Base-by-base conservation (phyloP, 2,329 filamentous ascomycete species). In the Colletotrichum australisinense region DNA sequence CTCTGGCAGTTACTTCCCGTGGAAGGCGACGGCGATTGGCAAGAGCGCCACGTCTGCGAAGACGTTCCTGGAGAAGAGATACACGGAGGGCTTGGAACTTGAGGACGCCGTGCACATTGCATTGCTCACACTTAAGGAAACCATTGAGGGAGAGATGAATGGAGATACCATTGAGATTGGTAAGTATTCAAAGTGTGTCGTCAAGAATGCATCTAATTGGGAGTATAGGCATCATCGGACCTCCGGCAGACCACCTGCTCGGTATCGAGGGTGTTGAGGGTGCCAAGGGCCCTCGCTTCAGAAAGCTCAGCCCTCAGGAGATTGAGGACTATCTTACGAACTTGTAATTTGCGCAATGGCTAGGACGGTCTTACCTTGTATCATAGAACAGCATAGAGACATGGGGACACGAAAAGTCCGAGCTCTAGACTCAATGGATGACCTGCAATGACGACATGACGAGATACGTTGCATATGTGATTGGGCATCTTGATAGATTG, bases 271-370 rank as follows among this genome's bases (percentile, higher is more conserved):
- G 95, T 74, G 94, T 97, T 12, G 93, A 96, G 80, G 94, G 94
- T 75, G 94, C 94, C 24, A 90, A 92, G 77, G 95, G 95, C 57
- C 95, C 95, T 72, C 91, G 95, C 76, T 98, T 98, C 91, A 91
- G 95, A 85, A 97, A 98, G 90, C 87, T 99, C 84, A 98, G 91
- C 80, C 95, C 97, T 80, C 95, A 98, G 86, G 97, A 99, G 87
- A 98, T 99, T 81, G 97, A 99, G 88, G 97, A 99, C 85, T 99
- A 99, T 87, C 88, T 99, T 84, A 98, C 97, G 84, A 98, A 98
- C 90, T 91, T 99, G 90, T 98, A 90, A 92, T 81, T 69, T 75
- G 76, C 75, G 69, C 77, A 76, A 77, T 72, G 76, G 71, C 64
- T 63, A 57, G 59, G 76, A 67, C 46, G 68, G 69, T 74, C 76